phyloP scores from a whole-genome alignment of 768 basidiomycete species.

The Mycena albidolilacea region DNA sequence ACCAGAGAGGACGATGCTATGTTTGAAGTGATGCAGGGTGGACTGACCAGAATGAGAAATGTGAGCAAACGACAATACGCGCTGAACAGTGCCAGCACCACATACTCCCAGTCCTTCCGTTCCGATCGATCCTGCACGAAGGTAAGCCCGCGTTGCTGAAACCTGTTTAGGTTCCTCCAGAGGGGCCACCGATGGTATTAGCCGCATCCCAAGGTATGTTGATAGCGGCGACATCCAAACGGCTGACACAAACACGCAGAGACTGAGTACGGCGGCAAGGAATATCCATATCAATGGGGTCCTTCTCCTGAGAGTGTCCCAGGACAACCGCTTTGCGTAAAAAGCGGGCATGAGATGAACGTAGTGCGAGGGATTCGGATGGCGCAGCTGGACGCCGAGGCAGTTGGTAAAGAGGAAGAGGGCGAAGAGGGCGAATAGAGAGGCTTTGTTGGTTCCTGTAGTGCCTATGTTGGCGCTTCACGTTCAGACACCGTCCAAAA shows the following conservation, averaged over 20 bases:
- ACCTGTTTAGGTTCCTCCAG: background rate
- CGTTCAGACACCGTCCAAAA: background rate
- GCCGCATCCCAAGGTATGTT: background rate
- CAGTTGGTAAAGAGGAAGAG: background rate
- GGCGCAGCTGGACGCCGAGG: background rate
- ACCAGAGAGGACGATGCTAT: constrained; percentile 30
- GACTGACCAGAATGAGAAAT: constrained; percentile 18
- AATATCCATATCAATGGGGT: background rate
- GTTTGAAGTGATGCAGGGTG: constrained; percentile 35
- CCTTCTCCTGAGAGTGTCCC: background rate
- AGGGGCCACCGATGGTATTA: background rate
- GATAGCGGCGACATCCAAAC: background rate
- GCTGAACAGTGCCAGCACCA: background rate
- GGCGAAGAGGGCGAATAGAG: background rate
- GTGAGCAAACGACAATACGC: background rate
- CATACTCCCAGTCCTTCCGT: background rate
- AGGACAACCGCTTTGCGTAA: background rate
- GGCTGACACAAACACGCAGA: background rate
- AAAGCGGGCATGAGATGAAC: background rate
- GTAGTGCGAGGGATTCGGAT: background rate
- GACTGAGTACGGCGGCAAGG: background rate
- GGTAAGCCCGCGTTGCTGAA: background rate
- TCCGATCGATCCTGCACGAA: background rate
- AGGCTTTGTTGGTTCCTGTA: background rate
- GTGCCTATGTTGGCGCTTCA: background rate